Percentiles rank a stretch among this genome's conserved stretches.
These are phyloP conservation scores for Pinus taeda DNA, from an alignment of 75 land plant genomes.

Conservation along the genomic window DNA sequence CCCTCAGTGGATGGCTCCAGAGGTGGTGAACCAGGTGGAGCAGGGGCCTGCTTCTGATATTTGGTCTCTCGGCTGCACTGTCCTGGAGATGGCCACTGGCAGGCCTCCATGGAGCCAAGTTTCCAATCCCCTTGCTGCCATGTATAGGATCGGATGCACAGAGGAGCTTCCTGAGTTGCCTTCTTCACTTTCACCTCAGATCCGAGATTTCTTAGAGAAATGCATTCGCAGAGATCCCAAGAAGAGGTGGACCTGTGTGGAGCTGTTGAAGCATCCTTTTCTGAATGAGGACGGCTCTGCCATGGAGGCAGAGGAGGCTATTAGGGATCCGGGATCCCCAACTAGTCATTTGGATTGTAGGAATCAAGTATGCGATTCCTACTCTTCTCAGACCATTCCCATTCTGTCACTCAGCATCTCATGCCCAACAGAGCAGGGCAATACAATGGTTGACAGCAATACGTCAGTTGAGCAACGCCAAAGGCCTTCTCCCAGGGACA, in stretches of 20 bases:
- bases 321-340: background rate
- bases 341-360: background rate
- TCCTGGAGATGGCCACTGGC: conserved; percentile 47
- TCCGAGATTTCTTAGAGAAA: conserved; percentile 45
- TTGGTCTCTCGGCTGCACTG: conserved; percentile 31
- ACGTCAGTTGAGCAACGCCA: too few species aligned
- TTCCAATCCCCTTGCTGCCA: conserved; percentile 36
- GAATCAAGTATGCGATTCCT: conserved; percentile 2
- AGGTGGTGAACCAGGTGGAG: conserved; percentile 27
- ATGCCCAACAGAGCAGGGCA: background rate
- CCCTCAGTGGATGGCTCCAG: conserved; percentile 40
- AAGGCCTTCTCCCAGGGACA: background rate
- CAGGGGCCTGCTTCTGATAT: conserved; percentile 38
- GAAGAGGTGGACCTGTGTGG: conserved; percentile 21
- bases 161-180: conserved; percentile 57
- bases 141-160: conserved; percentile 58
- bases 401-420: background rate
- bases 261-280: conserved; percentile 68
- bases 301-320: background rate
- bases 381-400: too few species aligned
- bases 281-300: background rate
- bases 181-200: too few species aligned
- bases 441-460: background rate
- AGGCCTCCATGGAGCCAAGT: conserved; percentile 27
- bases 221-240: conserved; percentile 57